These are phyloP conservation scores for Cladosporium sp. DNA, from an alignment of 2,329 filamentous ascomycete species.

Conservation along the genomic window DNA sequence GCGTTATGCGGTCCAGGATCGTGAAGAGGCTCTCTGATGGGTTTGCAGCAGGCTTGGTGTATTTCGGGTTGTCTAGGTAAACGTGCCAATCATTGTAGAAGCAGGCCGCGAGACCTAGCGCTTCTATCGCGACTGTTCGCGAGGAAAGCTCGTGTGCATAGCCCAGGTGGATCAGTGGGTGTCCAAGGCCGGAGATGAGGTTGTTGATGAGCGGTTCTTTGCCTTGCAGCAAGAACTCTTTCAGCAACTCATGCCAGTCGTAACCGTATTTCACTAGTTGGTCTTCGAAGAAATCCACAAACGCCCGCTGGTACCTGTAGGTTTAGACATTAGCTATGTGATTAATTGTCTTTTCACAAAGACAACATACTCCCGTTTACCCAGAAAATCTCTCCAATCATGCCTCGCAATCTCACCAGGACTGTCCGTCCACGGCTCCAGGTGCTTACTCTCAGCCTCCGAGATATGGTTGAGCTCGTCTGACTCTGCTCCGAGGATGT, in stretches of 20 bases:
- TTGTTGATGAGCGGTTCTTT: conserved; percentile 76
- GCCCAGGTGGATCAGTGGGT: conserved; percentile 91
- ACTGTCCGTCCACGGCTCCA: conserved; percentile 79
- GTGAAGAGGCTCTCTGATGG: conserved; percentile 60
- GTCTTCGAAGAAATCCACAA: conserved; percentile 94
- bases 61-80: conserved; percentile 67
- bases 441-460: conserved; percentile 64
- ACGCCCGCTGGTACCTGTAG: conserved; percentile 75
- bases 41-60: conserved; percentile 61
- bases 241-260: conserved; percentile 75
- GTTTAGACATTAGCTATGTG: conserved; percentile 1
- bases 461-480: conserved; percentile 76
- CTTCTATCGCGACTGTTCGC: conserved; percentile 84
- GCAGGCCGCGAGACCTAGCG: conserved; percentile 64
- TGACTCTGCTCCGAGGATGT: conserved; percentile 72
- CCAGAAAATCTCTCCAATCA: conserved; percentile 85
- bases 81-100: conserved; percentile 56
- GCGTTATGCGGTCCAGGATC: conserved; percentile 64
- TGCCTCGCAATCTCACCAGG: conserved; percentile 76
- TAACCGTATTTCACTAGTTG: conserved; percentile 73
- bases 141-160: conserved; percentile 88
- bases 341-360: not conserved
- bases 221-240: conserved; percentile 70
- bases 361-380: conserved; percentile 58
- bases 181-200: conserved; percentile 74